Percentiles rank a stretch among this genome's conserved stretches.
phyloP scores from a whole-genome alignment of 2,329 filamentous ascomycete genomes.

The Cladophialophora immunda region DNA sequence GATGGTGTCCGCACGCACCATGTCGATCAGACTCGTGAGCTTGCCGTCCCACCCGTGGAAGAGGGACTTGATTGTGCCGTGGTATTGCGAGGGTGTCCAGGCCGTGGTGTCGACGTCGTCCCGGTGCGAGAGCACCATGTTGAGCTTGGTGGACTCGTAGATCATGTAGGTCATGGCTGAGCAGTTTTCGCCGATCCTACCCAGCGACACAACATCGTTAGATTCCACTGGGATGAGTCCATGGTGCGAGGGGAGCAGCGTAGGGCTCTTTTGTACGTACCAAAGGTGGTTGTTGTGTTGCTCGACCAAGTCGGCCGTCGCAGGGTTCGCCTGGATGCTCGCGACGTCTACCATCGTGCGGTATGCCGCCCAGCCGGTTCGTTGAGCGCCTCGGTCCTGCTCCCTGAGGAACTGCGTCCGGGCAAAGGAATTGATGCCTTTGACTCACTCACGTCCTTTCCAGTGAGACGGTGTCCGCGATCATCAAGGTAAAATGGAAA shows the following conservation, averaged over 20 bases:
- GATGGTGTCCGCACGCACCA: neutral
- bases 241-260: neutral
- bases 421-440: conserved; percentile 7
- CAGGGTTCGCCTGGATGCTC: neutral
- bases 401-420: conserved; percentile 1
- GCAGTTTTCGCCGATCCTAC: conserved; percentile 4
- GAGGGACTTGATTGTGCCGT: neutral
- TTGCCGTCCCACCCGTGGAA: neutral
- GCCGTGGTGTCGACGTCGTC: conserved; percentile 6
- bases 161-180: conserved; percentile 10
- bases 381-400: conserved; percentile 1
- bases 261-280: neutral
- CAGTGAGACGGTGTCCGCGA: neutral
- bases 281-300: conserved; percentile 3
- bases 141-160: conserved; percentile 3
- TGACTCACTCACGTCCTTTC: neutral
- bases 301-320: neutral
- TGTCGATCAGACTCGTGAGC: neutral
- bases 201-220: neutral
- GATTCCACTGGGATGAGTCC: neutral
- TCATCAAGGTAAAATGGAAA: neutral
- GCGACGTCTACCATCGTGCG: conserved; percentile 3
- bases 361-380: conserved; percentile 7
- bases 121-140: conserved; percentile 7
- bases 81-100: conserved; percentile 1